Conservation (phyloP, 2,329 filamentous ascomycete genomes). For the Phialocephala sp. region DNA sequence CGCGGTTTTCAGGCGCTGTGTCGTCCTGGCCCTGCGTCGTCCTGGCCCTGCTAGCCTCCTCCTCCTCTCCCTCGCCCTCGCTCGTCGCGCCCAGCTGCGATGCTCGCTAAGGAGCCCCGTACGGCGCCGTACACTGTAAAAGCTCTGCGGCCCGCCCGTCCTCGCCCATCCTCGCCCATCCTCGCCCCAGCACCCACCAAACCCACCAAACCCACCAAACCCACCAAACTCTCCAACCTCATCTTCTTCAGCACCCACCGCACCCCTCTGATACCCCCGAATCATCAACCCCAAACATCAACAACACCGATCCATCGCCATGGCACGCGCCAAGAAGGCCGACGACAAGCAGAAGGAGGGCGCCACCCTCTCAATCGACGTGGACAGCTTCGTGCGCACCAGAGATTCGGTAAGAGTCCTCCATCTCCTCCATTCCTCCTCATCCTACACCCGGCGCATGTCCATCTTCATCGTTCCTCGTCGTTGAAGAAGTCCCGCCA, state of each 20-base stretch:
- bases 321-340: constrained; percentile 50
- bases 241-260: constrained; percentile 27
- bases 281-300: constrained; percentile 31
- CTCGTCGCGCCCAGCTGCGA: constrained; percentile 2
- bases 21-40: background rate
- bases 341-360: constrained; percentile 40
- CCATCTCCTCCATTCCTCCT: constrained; percentile 24
- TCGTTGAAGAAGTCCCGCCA: constrained; percentile 32
- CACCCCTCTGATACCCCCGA: constrained; percentile 24
- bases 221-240: background rate
- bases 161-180: background rate
- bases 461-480: constrained; percentile 15
- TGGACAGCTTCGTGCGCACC: constrained; percentile 79
- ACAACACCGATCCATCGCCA: constrained; percentile 38
- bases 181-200: no score
- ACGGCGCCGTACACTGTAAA: constrained; percentile 7
- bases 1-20: background rate
- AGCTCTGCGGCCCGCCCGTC: background rate
- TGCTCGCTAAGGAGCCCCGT: background rate
- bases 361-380: constrained; percentile 56
- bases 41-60: constrained; percentile 3
- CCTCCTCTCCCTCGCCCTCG: no score
- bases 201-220: no score
- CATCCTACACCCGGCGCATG: constrained; percentile 22
- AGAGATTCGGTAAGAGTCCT: constrained; percentile 71